Evolutionary conservation across 1,284 basidiomycete genomes (phyloP).

Genomic region (Malassezia obtusa): DNA sequence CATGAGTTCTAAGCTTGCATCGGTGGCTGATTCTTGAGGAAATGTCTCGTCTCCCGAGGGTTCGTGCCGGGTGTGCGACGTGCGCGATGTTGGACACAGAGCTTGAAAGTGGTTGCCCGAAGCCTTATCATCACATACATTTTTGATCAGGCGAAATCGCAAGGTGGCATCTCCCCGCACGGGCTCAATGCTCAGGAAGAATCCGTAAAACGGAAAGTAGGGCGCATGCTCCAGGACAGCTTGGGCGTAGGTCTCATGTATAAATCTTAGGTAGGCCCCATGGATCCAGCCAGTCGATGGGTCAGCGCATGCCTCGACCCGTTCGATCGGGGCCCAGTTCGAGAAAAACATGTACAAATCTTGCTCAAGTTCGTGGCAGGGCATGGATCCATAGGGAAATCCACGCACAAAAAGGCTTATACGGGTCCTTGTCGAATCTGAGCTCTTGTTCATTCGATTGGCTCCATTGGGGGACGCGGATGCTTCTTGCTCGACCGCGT

Average conservation of each 20-base stretch:
- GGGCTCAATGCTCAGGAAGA: background rate
- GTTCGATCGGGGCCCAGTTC: background rate
- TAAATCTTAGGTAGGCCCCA: background rate
- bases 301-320: background rate
- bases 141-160: slow-evolving; percentile 6
- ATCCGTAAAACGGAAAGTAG: background rate
- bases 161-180: background rate
- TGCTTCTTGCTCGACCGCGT: too few relatives aligned
- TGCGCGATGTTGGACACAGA: too few relatives aligned
- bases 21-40: too few relatives aligned
- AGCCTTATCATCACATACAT: too few relatives aligned
- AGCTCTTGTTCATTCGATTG: too few relatives aligned
- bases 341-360: background rate
- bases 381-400: background rate
- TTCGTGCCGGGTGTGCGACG: too few relatives aligned
- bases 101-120: too few relatives aligned
- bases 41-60: too few relatives aligned
- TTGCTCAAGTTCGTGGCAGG: background rate
- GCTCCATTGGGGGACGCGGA: too few relatives aligned
- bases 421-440: too few relatives aligned
- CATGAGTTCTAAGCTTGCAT: too few relatives aligned
- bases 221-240: background rate
- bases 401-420: too few relatives aligned
- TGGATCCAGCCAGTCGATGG: background rate
- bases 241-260: background rate